Percentiles rank a stretch among this genome's conserved stretches.
phyloP scores from a whole-genome alignment of 2,329 filamentous ascomycete species.

The Arthrobotrys iridis region DNA sequence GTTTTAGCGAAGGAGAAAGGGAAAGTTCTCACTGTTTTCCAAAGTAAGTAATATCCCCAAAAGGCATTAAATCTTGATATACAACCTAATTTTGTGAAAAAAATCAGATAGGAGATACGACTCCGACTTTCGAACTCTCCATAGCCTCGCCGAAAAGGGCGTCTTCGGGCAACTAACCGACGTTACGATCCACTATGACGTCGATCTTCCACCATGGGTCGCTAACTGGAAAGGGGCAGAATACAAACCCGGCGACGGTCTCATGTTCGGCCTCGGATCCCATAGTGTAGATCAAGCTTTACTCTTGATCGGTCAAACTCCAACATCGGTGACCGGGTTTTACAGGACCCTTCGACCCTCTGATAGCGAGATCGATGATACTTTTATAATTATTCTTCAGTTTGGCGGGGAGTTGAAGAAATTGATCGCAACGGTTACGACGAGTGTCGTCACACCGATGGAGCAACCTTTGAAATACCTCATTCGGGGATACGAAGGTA shows the following conservation, averaged over 20 bases:
- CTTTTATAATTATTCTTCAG: slow-evolving; percentile 55
- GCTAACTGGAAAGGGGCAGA: slow-evolving; percentile 55
- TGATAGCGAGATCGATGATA: slow-evolving; percentile 57
- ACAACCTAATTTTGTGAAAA: neutral
- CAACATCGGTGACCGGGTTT: slow-evolving; percentile 56
- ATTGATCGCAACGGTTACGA: slow-evolving; percentile 60
- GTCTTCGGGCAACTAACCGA: slow-evolving; percentile 55
- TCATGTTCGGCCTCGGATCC: slow-evolving; percentile 61
- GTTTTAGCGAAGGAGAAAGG: slow-evolving; percentile 59
- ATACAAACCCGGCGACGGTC: slow-evolving; percentile 58
- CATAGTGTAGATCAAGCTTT: slow-evolving; percentile 62
- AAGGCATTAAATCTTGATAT: neutral
- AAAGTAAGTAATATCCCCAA: slow-evolving; percentile 57
- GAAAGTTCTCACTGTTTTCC: slow-evolving; percentile 61
- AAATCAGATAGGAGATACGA: slow-evolving; percentile 61
- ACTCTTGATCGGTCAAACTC: slow-evolving; percentile 60
- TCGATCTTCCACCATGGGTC: slow-evolving; percentile 54
- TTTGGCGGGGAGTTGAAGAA: slow-evolving; percentile 40
- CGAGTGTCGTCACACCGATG: slow-evolving; percentile 59
- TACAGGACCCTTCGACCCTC: slow-evolving; percentile 58
- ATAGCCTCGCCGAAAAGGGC: slow-evolving; percentile 33
- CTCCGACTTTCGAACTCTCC: slow-evolving; percentile 61
- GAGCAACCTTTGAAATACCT: slow-evolving; percentile 60
- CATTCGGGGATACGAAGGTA: slow-evolving; percentile 60
- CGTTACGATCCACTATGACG: slow-evolving; percentile 56